Evolutionary conservation across 2,329 filamentous ascomycete species (phyloP).

Genomic region (Xylariaceae sp.): DNA sequence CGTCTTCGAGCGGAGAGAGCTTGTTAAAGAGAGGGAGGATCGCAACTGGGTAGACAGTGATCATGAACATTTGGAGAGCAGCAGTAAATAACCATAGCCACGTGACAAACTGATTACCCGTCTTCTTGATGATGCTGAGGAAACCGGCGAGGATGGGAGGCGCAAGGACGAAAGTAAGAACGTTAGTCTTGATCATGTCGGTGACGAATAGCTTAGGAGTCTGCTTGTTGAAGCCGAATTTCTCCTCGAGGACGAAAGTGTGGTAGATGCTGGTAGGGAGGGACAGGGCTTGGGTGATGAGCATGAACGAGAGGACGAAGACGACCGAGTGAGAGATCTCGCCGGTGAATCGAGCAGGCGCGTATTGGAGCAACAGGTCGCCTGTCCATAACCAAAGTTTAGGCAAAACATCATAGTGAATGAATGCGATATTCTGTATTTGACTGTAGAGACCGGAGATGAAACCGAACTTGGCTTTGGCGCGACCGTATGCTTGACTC

Average conservation of each 20-base stretch:
- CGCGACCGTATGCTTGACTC: conserved; percentile 91
- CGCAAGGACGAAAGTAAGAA: conserved; percentile 73
- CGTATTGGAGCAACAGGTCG: conserved; percentile 65
- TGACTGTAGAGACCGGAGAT: conserved; percentile 78
- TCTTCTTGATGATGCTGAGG: conserved; percentile 89
- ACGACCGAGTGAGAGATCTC: conserved; percentile 92
- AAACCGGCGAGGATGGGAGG: conserved; percentile 89
- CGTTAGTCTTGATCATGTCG: conserved; percentile 88
- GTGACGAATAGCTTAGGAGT: conserved; percentile 82
- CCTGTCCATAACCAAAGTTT: conserved; percentile 86
- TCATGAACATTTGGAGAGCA: conserved; percentile 85
- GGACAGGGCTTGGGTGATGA: conserved; percentile 74
- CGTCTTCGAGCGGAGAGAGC: conserved; percentile 84
- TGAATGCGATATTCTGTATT: conserved; percentile 81
- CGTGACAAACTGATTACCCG: conserved; percentile 93
- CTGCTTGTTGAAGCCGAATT: conserved; percentile 99
- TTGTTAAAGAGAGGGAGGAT: conserved; percentile 98
- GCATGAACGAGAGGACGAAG: conserved; percentile 83
- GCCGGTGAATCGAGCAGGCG: conserved; percentile 75
- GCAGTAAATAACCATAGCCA: conserved; percentile 95
- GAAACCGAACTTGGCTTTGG: conserved; percentile 88
- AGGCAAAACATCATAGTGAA: conserved; percentile 86
- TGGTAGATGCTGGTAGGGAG: conserved; percentile 85
- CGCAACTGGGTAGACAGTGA: conserved; percentile 91
- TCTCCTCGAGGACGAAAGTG: conserved; percentile 93